Conservation (phyloP, 2,329 filamentous ascomycete genomes). For the Penicillium sp. region DNA sequence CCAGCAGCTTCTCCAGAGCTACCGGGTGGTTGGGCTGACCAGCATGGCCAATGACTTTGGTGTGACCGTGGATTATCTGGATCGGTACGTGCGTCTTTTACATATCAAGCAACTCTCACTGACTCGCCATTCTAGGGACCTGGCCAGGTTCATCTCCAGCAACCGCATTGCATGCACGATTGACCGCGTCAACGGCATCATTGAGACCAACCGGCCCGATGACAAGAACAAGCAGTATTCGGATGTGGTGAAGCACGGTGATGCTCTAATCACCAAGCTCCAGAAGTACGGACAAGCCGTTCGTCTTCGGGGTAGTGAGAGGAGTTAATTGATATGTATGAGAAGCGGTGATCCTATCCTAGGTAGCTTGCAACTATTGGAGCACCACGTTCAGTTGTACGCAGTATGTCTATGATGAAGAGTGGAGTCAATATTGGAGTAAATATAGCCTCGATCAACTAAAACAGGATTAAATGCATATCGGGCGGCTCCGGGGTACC, state of each 20-base stretch:
- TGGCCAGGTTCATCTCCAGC: conserved; percentile 93
- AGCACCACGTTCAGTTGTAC: background rate
- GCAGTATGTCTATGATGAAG: background rate
- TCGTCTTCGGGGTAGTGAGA: conserved; percentile 86
- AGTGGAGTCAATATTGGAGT: background rate
- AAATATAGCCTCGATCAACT: background rate
- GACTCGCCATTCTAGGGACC: conserved; percentile 57
- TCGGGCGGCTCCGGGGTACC: conserved; percentile 16
- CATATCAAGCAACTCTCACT: background rate
- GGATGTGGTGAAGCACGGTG: conserved; percentile 94
- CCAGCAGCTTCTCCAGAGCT: conserved; percentile 94
- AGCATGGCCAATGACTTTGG: conserved; percentile 98
- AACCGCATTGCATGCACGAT: conserved; percentile 95
- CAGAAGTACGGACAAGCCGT: conserved; percentile 99
- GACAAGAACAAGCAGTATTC: conserved; percentile 99
- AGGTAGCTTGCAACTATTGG: conserved; percentile 1
- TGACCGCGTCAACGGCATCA: conserved; percentile 91
- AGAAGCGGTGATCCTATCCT: conserved; percentile 7
- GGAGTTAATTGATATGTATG: conserved; percentile 53
- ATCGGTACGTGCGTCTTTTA: conserved; percentile 59
- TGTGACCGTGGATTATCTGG: conserved; percentile 91
- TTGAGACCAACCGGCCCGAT: conserved; percentile 95
- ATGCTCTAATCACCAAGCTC: conserved; percentile 95
- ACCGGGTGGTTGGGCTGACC: conserved; percentile 90
- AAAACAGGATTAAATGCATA: background rate